A percentile compares a stretch with the other conserved stretches of the same genome.
phyloP scores from a whole-genome alignment of 2,329 filamentous ascomycete species.

The Fusarium nanum region DNA sequence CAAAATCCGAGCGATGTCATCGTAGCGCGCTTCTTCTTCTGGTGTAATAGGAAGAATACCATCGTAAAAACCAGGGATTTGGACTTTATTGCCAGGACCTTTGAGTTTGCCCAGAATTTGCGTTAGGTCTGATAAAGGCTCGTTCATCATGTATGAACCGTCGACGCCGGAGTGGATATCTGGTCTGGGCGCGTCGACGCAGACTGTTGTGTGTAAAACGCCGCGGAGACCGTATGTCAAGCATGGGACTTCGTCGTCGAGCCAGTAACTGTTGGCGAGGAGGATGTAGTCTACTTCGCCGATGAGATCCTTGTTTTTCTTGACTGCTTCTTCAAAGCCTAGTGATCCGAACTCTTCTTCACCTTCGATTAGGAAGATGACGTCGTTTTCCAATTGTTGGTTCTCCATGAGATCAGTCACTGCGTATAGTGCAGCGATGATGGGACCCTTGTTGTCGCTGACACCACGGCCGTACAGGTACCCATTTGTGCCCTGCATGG shows the following conservation, averaged over 20 bases:
- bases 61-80: constrained; percentile 90
- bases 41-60: constrained; percentile 79
- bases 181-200: constrained; percentile 85
- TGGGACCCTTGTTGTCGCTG: constrained; percentile 96
- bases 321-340: constrained; percentile 87
- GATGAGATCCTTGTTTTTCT: constrained; percentile 83
- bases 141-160: constrained; percentile 88
- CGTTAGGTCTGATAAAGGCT: constrained; percentile 91
- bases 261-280: constrained; percentile 97
- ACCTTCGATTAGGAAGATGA: constrained; percentile 94
- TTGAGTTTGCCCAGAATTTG: constrained; percentile 85
- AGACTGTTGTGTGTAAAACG: constrained; percentile 91
- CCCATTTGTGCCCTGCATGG: constrained; percentile 88
- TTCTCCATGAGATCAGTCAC: constrained; percentile 88
- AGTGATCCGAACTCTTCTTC: constrained; percentile 96
- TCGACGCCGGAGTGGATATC: constrained; percentile 98
- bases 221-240: constrained; percentile 94
- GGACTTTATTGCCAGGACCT: constrained; percentile 81
- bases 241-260: constrained; percentile 95
- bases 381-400: constrained; percentile 86
- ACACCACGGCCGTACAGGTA: constrained; percentile 97
- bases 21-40: constrained; percentile 83
- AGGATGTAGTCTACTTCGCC: constrained; percentile 94
- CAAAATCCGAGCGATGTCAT: constrained; percentile 83
- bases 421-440: constrained; percentile 92